Percentiles rank a stretch among this genome's conserved stretches.
These are phyloP conservation scores for Glutinoglossum americanum DNA, from an alignment of 495 filamentous ascomycete species.

Conservation along the genomic window DNA sequence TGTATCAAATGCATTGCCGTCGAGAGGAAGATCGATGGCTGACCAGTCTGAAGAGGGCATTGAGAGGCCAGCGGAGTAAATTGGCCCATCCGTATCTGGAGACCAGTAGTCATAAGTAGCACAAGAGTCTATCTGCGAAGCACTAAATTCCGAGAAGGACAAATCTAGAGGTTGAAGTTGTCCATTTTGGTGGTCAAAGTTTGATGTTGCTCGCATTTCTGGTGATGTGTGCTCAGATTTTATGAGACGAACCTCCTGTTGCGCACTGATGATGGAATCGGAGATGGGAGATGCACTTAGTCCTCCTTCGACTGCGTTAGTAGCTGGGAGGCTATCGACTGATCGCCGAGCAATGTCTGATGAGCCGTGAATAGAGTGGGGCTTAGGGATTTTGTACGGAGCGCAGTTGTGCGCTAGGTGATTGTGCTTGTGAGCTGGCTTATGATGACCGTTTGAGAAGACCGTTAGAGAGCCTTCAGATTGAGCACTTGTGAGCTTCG, in stretches of 20 bases:
- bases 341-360: conserved; percentile 38
- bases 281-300: conserved; percentile 17
- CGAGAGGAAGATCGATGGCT: conserved; percentile 4
- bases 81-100: conserved; percentile 40
- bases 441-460: conserved; percentile 86
- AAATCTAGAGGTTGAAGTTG: conserved; percentile 45
- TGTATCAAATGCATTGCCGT: background rate
- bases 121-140: conserved; percentile 19
- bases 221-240: conserved; percentile 58
- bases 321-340: conserved; percentile 41
- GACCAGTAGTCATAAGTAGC: conserved; percentile 21
- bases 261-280: conserved; percentile 23
- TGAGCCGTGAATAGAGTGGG: conserved; percentile 44
- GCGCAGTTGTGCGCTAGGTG: conserved; percentile 60
- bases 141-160: conserved; percentile 23
- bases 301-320: conserved; percentile 17
- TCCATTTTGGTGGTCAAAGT: conserved; percentile 36
- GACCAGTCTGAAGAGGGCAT: conserved; percentile 5
- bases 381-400: conserved; percentile 61
- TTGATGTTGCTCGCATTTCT: conserved; percentile 28
- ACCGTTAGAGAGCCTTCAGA: conserved; percentile 71
- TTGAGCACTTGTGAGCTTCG: conserved; percentile 58
- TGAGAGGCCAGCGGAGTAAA: conserved; percentile 35
- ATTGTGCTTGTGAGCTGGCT: conserved; percentile 75
- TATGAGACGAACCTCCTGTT: conserved; percentile 29